Evolutionary conservation across 192 early-diverging fungal genomes (phyloP), one percentile per base, ranked within the genome.

Genomic region (Pecoramyces ruminantium): DNA sequence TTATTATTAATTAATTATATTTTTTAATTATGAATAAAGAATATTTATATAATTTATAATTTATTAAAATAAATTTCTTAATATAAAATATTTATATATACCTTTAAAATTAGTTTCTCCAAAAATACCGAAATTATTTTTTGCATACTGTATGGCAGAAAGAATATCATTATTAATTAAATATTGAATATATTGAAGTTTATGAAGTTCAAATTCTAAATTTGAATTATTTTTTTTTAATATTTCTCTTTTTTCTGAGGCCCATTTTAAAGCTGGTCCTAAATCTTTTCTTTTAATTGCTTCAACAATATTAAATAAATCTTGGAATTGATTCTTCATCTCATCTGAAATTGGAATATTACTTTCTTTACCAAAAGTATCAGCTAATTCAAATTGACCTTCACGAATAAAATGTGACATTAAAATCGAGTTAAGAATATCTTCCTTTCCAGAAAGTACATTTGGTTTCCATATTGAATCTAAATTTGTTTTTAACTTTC

Each of bases 171-270:
- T 83, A 5, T 77, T 67, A 51, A 87, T 86, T 25, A 98, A 83
- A 28, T 93, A 86, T 85, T 95, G 92, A 30, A 99, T 81, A 79
- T 93, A 97, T 82, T 89, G 88, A 77, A 94, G 86, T 78, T 91
- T 84, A 79, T 94, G 94, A 79, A 99, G 87, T n/a, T 89, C 84
- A 86, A 98, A 99, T 85, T 96, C 96, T n/a, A 99, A 88, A 15
- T 83, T 82, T 14, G 91, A 91, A 11, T 88, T 90, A 28, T 85
- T 81, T 25, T 82, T 84, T 38, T 86, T 85, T 58, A 98, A 86
- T 58, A 85, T 87, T 1, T 84, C 85, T 3, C 89, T 82, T 80
- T 95, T 85, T 34, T 79, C 77, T 29, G 81, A 80, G 14, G 95
- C 92, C 98, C 98, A 99, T 30, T 90, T 92, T 40, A 29, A 29